Conservation (phyloP, 179 eudicot genomes). For the Drosera spatulata region DNA sequence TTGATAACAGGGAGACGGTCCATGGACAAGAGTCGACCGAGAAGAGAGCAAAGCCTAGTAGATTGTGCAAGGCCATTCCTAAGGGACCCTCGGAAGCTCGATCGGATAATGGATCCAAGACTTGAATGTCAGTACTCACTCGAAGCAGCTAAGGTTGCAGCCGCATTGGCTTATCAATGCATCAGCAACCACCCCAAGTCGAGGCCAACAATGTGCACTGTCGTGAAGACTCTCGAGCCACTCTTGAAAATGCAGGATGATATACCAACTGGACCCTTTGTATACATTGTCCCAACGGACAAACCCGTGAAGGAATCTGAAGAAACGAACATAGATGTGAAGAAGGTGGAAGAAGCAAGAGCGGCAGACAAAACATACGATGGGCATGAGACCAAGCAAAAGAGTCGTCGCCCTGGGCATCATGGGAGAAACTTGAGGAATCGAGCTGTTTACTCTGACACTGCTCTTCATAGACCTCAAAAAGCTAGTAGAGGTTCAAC, state of each 20-base stretch:
- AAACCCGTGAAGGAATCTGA: not conserved
- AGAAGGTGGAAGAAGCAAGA: slow-evolving; percentile 3
- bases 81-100: slow-evolving; percentile 51
- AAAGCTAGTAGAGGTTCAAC: slow-evolving; percentile 2
- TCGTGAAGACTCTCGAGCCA: slow-evolving; percentile 55
- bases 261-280: slow-evolving; percentile 40
- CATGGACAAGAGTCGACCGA: slow-evolving; percentile 54
- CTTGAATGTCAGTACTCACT: slow-evolving; percentile 80
- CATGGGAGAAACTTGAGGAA: slow-evolving; percentile 3
- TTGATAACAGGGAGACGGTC: slow-evolving; percentile 56
- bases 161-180: slow-evolving; percentile 66
- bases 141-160: slow-evolving; percentile 55
- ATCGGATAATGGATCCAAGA: slow-evolving; percentile 55
- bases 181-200: slow-evolving; percentile 57
- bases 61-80: slow-evolving; percentile 71
- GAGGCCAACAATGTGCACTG: slow-evolving; percentile 61
- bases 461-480: slow-evolving; percentile 4
- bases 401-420: slow-evolving; percentile 14
- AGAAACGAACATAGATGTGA: not conserved
- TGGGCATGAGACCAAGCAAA: slow-evolving; percentile 1
- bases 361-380: slow-evolving; percentile 5
- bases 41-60: slow-evolving; percentile 51
- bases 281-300: slow-evolving; percentile 37
- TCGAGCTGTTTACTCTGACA: slow-evolving; percentile 11
- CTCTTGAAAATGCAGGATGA: slow-evolving; percentile 40